Percentiles rank a stretch among this genome's conserved stretches.
Conservation (phyloP, 805 yeast genomes). For the Candida maesae region DNA sequence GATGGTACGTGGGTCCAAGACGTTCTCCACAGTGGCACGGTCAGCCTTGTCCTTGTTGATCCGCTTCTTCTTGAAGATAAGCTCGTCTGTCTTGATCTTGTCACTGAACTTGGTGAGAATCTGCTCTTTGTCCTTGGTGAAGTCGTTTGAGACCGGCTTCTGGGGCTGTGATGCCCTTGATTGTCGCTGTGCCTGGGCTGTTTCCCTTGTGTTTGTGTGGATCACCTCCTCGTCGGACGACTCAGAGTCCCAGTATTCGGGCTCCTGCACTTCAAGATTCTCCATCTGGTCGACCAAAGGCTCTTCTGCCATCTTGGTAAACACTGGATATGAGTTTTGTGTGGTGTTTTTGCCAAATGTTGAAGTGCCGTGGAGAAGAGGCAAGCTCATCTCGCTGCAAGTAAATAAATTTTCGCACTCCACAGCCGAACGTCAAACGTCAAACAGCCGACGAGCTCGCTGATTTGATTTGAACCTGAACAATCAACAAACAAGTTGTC, state of each 20-base stretch:
- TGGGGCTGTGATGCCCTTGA: too few relatives aligned
- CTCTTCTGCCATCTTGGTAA: conserved; percentile 3
- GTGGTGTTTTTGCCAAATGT: neutral
- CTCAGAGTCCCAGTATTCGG: conserved; percentile 4
- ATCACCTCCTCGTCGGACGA: conserved; percentile 1
- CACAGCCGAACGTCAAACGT: too few relatives aligned
- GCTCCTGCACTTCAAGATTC: conserved; percentile 1
- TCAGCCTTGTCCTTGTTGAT: conserved; percentile 79
- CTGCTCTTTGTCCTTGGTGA: conserved; percentile 36
- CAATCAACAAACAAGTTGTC: too few relatives aligned
- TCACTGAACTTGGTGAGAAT: conserved; percentile 61
- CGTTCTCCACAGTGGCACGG: conserved; percentile 96
- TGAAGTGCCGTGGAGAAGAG: neutral
- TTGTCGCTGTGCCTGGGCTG: neutral
- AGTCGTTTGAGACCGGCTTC: conserved; percentile 10
- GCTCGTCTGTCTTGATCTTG: conserved; percentile 60
- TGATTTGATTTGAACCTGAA: too few relatives aligned
- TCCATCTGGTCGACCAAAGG: conserved; percentile 1
- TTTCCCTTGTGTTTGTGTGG: too few relatives aligned
- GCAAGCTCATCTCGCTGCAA: conserved; percentile 10
- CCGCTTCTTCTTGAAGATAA: conserved; percentile 52
- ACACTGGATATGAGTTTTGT: too few relatives aligned
- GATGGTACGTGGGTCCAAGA: conserved; percentile 90
- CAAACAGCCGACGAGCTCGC: too few relatives aligned
- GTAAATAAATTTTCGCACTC: conserved; percentile 3